Evolutionary conservation across 2,329 filamentous ascomycete species (phyloP).

Genomic region (Colletotrichum tamarilloi): DNA sequence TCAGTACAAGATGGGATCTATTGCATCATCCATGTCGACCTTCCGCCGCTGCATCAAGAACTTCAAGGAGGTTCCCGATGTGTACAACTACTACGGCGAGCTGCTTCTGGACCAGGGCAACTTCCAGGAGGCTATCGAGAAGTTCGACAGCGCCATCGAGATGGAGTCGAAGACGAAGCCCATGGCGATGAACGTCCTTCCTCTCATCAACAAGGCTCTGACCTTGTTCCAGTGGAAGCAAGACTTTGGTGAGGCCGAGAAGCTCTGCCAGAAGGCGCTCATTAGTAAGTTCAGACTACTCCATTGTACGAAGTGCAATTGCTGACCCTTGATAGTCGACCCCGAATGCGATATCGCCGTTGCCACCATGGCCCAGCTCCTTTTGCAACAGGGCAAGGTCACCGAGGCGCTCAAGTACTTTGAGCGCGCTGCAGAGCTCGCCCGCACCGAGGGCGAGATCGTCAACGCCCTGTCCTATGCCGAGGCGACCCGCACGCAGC

Average conservation of each 20-base stretch:
- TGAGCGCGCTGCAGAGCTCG: conserved; percentile 93
- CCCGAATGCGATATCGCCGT: conserved; percentile 99
- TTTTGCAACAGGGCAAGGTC: conserved; percentile 97
- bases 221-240: conserved; percentile 99
- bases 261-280: conserved; percentile 95
- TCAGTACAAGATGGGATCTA: conserved; percentile 99
- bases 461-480: conserved; percentile 97
- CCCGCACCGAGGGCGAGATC: conserved; percentile 93
- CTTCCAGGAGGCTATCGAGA: conserved; percentile 93
- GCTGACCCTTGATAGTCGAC: conserved; percentile 75
- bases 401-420: conserved; percentile 96
- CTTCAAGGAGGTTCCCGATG: conserved; percentile 94
- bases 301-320: background rate
- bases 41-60: conserved; percentile 99
- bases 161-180: conserved; percentile 97
- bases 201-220: conserved; percentile 97
- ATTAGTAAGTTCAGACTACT: conserved; percentile 76
- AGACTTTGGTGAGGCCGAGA: conserved; percentile 93
- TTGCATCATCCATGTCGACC: conserved; percentile 97
- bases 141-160: conserved; percentile 98
- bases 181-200: conserved; percentile 96
- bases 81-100: conserved; percentile 99
- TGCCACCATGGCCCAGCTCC: conserved; percentile 96
- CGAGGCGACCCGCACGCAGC: conserved; percentile 94
- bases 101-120: conserved; percentile 96